Conservation (phyloP, 495 filamentous ascomycete genomes). For the Haplographium delicatum region DNA sequence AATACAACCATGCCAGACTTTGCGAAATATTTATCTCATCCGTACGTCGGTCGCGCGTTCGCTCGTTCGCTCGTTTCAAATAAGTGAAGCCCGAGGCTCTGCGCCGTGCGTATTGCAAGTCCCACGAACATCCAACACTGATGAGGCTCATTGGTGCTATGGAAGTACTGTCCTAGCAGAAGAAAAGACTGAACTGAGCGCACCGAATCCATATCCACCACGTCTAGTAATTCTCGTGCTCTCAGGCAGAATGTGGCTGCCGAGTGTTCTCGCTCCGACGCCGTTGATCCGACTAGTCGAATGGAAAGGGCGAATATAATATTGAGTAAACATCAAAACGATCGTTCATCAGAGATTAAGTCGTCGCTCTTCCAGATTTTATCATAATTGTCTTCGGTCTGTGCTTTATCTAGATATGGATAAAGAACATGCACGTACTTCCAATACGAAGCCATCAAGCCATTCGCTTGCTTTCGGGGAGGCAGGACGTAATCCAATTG, state of each 20-base stretch:
- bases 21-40: slow-evolving; percentile 34
- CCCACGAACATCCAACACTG: slow-evolving; percentile 33
- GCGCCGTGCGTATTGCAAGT: slow-evolving; percentile 20
- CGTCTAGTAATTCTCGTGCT: slow-evolving; percentile 35
- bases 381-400: slow-evolving; percentile 31
- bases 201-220: slow-evolving; percentile 33
- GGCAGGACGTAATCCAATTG: slow-evolving; percentile 32
- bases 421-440: slow-evolving; percentile 37
- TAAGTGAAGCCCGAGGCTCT: background rate
- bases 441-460: slow-evolving; percentile 38
- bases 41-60: slow-evolving; percentile 9
- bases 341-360: slow-evolving; percentile 31
- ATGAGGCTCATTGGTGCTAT: slow-evolving; percentile 36
- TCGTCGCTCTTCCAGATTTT: slow-evolving; percentile 33
- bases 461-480: slow-evolving; percentile 35
- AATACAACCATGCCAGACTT: slow-evolving; percentile 41
- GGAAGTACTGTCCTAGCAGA: slow-evolving; percentile 38
- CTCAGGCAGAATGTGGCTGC: slow-evolving; percentile 36
- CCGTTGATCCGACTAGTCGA: slow-evolving; percentile 34
- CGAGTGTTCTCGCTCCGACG: slow-evolving; percentile 30
- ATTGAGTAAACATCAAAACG: slow-evolving; percentile 40
- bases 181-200: slow-evolving; percentile 35
- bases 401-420: slow-evolving; percentile 32
- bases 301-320: slow-evolving; percentile 36
- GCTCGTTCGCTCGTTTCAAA: background rate